These are phyloP conservation scores for Eimeria praecox DNA, from an alignment of 169 alveolate species.

Conservation along the genomic window DNA sequence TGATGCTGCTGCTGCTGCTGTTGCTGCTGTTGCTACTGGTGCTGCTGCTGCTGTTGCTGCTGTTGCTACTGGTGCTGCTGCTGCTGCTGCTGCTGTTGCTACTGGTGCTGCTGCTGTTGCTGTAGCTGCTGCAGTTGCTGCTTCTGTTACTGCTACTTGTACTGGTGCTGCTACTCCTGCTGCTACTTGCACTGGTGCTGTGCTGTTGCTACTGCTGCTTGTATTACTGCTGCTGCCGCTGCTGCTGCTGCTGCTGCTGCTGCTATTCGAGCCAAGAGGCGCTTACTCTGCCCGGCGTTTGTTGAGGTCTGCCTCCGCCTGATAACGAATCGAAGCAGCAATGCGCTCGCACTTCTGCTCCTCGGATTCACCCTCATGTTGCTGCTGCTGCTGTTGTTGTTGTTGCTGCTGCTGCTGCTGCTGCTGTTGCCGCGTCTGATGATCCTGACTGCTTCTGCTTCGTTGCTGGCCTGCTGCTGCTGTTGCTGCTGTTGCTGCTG, in stretches of 20 bases:
- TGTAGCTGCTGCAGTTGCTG: too few species aligned
- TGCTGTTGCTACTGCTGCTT: background rate
- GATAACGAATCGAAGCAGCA: slow-evolving; percentile 55
- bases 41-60: background rate
- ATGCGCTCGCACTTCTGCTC: slow-evolving; percentile 68
- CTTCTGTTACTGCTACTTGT: too few species aligned
- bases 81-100: background rate
- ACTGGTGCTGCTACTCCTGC: background rate
- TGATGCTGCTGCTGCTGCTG: background rate
- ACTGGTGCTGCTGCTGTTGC: too few species aligned
- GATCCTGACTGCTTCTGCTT: background rate
- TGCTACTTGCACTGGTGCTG: background rate
- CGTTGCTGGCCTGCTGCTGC: background rate
- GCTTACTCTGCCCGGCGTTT: slow-evolving; percentile 37
- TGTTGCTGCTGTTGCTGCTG: background rate
- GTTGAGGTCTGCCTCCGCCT: slow-evolving; percentile 72
- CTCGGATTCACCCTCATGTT: slow-evolving; percentile 33
- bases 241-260: background rate
- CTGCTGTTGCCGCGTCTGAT: background rate
- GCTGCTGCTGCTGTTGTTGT: slow-evolving; percentile 44
- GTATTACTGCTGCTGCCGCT: background rate
- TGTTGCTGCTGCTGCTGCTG: background rate
- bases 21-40: background rate
- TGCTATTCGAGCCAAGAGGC: background rate
- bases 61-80: background rate